Evolutionary conservation across 1,284 basidiomycete species (phyloP), one percentile per base, ranked within the genome.

Genomic region (Trametes polyzona): DNA sequence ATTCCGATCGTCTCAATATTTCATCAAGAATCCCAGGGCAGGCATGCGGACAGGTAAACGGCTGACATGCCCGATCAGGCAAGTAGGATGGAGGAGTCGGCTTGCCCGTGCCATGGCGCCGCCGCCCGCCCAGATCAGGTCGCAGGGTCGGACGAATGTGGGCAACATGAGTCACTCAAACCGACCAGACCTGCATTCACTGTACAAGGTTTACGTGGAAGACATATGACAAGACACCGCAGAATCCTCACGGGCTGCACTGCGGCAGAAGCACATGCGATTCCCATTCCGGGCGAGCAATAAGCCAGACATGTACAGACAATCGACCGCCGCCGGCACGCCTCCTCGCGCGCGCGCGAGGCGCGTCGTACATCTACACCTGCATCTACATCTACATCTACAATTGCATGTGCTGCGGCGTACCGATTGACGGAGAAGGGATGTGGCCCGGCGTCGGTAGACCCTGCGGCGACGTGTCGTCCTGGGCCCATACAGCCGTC

Each of bases 401-500:
- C 48, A n/a, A n/a, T n/a, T 44, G 40, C 60, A 54, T 62, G 57
- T 62, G 57, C 60, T 59, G 60, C 60, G 60, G 60, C 60, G 57
- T 51, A 39, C 44, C 47, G 37, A 47, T 23, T 50, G 60, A 57
- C 51, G 49, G 57, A 48, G 52, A 61, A 55, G 58, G 53, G n/a
- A 46, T 36, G 17, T 37, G 39, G 54, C 42, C 26, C 21, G 46
- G 53, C 54, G 51, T 52, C 48, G 60, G 52, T 56, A 47, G 42
- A 30, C 21, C 43, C 19, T 30, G 24, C 36, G 44, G 54, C 32
- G 47, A 53, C 58, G 40, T 30, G 30, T 52, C 60, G 57, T 52
- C 59, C 26, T 56, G 67, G 57, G 71, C 63, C 77, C 77, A 78
- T 47, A 61, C 62, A 37, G 68, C 74, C 47, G 78, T 80, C 52